Evolutionary conservation across 108 stramenopile species (phyloP).

Genomic region (Nitzschia palea): DNA sequence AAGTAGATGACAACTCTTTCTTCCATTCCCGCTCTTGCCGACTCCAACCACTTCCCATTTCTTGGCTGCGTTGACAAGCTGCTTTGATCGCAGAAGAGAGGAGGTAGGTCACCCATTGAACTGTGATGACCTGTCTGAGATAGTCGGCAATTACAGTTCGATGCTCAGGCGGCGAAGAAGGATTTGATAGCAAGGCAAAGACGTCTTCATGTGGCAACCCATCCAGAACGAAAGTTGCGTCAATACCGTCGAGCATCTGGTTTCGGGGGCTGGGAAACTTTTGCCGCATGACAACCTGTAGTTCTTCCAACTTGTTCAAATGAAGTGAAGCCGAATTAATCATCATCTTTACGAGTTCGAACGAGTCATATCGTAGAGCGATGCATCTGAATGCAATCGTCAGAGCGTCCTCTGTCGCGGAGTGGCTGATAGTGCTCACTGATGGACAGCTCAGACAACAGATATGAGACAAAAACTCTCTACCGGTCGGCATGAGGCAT

Average conservation of each 20-base stretch:
- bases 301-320: conserved; percentile 32
- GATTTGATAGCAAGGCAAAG: conserved; percentile 23
- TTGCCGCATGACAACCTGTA: conserved; percentile 24
- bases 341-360: conserved; percentile 57
- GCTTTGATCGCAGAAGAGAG: conserved; percentile 61
- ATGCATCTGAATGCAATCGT: conserved; percentile 63
- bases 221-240: conserved; percentile 49
- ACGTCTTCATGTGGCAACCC: conserved; percentile 57
- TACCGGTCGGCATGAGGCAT: conserved; percentile 65
- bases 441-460: conserved; percentile 77
- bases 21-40: conserved; percentile 70
- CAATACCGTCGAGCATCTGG: conserved; percentile 20
- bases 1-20: conserved; percentile 55
- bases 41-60: conserved; percentile 48
- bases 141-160: conserved; percentile 25
- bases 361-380: conserved; percentile 55
- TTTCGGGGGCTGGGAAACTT: background rate
- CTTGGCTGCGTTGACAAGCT: conserved; percentile 52
- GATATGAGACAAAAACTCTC: conserved; percentile 72
- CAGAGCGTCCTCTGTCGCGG: conserved; percentile 69
- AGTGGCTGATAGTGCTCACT: conserved; percentile 71
- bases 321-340: conserved; percentile 40
- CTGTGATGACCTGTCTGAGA: conserved; percentile 45
- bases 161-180: background rate
- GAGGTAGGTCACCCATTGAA: conserved; percentile 67